A percentile compares a stretch with the other conserved stretches of the same genome.
Evolutionary conservation across 2,329 filamentous ascomycete species (phyloP).

Genomic region (Phialocephala subalpina): DNA sequence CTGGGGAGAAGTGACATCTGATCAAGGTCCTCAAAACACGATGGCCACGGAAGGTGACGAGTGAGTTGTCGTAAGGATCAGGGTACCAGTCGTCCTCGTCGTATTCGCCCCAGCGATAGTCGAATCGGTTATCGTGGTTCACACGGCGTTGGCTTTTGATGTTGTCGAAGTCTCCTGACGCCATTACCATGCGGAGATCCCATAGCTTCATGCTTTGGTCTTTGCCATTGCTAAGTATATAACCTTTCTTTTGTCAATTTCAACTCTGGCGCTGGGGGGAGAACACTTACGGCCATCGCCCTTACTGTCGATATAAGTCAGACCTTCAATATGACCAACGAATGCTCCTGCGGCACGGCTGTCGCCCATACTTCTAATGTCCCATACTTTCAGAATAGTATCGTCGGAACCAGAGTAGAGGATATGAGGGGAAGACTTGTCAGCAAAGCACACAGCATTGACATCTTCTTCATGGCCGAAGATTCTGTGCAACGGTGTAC

Average conservation of each 20-base stretch:
- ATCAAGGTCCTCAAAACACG: constrained; percentile 89
- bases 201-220: constrained; percentile 98
- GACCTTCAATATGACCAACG: constrained; percentile 70
- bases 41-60: constrained; percentile 94
- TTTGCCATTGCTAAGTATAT: constrained; percentile 93
- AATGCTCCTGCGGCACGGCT: constrained; percentile 74
- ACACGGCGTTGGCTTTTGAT: constrained; percentile 64
- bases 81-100: constrained; percentile 71
- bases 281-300: constrained; percentile 64
- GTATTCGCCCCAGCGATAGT: constrained; percentile 77
- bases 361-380: constrained; percentile 90
- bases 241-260: constrained; percentile 49
- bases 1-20: constrained; percentile 92
- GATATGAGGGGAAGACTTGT: constrained; percentile 88
- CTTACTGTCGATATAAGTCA: constrained; percentile 76
- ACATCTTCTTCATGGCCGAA: constrained; percentile 85
- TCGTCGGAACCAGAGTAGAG: constrained; percentile 97
- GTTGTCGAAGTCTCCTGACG: constrained; percentile 67
- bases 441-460: constrained; percentile 96
- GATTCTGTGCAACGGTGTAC: constrained; percentile 69
- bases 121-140: constrained; percentile 64
- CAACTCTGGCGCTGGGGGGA: neutral
- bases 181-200: constrained; percentile 92
- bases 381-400: constrained; percentile 94
- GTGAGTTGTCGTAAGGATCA: constrained; percentile 85